Percentiles rank a stretch among this genome's conserved stretches.
phyloP scores from a whole-genome alignment of 148 eudicot genomes.

The Arctostaphylos glauca region DNA sequence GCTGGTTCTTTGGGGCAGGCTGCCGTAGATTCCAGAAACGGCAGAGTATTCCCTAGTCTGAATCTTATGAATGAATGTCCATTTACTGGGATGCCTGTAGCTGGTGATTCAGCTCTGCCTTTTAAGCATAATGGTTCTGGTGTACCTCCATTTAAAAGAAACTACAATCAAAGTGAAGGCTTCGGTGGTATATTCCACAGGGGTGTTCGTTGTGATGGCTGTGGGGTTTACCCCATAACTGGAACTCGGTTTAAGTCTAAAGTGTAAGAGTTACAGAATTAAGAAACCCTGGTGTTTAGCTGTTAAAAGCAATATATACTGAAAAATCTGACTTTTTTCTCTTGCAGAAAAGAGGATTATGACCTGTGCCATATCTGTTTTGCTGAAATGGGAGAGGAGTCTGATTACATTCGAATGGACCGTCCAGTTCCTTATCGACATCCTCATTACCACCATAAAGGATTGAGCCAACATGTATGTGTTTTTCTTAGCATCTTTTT shows the following conservation, averaged over 20 bases:
- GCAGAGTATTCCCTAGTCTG: background rate
- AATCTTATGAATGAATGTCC: constrained; percentile 31
- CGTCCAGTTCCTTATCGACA: constrained; percentile 36
- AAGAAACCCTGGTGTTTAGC: background rate
- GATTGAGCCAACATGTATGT: constrained; percentile 35
- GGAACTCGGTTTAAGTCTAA: constrained; percentile 92
- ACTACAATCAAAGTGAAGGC: constrained; percentile 24
- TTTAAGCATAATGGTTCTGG: constrained; percentile 13
- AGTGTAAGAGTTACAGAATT: constrained; percentile 49
- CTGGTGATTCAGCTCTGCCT: constrained; percentile 20
- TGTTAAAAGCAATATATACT: background rate
- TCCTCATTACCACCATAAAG: constrained; percentile 22
- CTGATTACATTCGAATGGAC: constrained; percentile 67
- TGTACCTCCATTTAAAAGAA: constrained; percentile 22
- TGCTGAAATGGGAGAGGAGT: constrained; percentile 42
- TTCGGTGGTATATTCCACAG: constrained; percentile 48
- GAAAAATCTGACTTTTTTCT: background rate
- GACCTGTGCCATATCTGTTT: constrained; percentile 81
- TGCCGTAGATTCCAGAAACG: background rate
- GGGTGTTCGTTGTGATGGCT: constrained; percentile 92
- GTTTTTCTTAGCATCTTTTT: background rate
- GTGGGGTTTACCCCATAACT: constrained; percentile 68
- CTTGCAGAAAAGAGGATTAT: constrained; percentile 62
- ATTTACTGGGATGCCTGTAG: constrained; percentile 30
- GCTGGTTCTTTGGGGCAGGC: background rate